phyloP scores from a whole-genome alignment of 2,329 filamentous ascomycete species.

The Blastomyces percursus region DNA sequence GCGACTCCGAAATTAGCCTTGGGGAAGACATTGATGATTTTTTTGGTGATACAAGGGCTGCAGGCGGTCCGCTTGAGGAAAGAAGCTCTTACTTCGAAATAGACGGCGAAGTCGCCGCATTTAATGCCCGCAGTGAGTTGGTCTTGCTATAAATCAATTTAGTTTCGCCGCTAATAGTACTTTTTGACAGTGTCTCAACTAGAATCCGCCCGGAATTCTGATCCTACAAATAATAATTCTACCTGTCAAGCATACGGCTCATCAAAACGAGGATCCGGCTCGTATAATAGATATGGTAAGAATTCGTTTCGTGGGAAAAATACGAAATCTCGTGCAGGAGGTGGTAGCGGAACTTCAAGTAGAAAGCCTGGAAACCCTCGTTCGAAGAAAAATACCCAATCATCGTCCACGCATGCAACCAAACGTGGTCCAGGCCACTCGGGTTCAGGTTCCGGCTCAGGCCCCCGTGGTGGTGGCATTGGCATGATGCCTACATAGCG shows the following conservation, averaged over 20 bases:
- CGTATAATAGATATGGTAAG: neutral
- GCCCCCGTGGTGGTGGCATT: constrained; percentile 22
- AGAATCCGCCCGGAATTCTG: constrained; percentile 10
- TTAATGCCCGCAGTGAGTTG: constrained; percentile 17
- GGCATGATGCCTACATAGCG: constrained; percentile 28
- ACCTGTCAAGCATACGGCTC: neutral
- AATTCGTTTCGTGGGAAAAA: neutral
- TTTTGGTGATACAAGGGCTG: neutral
- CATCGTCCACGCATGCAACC: constrained; percentile 3
- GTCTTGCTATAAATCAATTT: neutral
- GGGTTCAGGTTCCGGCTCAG: constrained; percentile 1
- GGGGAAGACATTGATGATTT: constrained; percentile 11
- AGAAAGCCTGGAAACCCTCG: constrained; percentile 11
- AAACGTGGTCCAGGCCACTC: constrained; percentile 9
- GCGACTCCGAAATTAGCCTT: constrained; percentile 28
- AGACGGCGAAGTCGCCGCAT: constrained; percentile 12
- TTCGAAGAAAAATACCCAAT: constrained; percentile 9
- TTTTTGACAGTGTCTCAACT: constrained; percentile 13
- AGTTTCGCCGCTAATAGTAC: neutral
- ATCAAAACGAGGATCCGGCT: constrained; percentile 3
- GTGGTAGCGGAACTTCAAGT: constrained; percentile 7
- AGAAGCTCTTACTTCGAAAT: constrained; percentile 19
- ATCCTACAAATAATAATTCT: neutral
- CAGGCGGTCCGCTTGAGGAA: constrained; percentile 7
- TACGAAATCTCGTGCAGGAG: constrained; percentile 4